Conservation (phyloP, 768 basidiomycete genomes). For the Kwoniella sp. region DNA sequence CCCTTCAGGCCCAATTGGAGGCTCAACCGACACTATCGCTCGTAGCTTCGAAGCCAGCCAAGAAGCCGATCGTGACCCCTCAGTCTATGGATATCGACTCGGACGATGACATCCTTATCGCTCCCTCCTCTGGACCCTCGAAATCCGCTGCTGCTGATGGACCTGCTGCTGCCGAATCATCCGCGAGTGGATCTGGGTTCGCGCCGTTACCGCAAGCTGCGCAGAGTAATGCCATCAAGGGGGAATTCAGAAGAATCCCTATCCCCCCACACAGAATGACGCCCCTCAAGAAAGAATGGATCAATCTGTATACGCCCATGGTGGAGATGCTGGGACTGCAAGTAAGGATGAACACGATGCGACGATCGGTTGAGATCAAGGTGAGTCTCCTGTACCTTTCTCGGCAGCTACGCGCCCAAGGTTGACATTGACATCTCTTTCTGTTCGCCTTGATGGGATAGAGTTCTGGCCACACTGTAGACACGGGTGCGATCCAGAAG, state of each 20-base stretch:
- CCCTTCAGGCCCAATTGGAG: slow-evolving; percentile 54
- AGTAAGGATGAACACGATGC: slow-evolving; percentile 93
- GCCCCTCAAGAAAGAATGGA: slow-evolving; percentile 93
- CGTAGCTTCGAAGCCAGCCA: slow-evolving; percentile 36
- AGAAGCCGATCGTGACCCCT: slow-evolving; percentile 22
- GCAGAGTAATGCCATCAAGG: slow-evolving; percentile 64
- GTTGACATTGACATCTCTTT: neutral
- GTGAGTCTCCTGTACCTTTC: slow-evolving; percentile 61
- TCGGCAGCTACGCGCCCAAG: neutral
- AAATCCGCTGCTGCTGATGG: slow-evolving; percentile 17
- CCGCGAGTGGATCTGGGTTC: slow-evolving; percentile 65
- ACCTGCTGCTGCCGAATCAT: slow-evolving; percentile 56
- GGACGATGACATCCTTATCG: slow-evolving; percentile 66
- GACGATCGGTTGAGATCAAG: slow-evolving; percentile 86
- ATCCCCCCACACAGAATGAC: slow-evolving; percentile 98
- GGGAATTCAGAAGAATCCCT: slow-evolving; percentile 82
- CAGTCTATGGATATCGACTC: slow-evolving; percentile 30
- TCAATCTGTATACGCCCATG: slow-evolving; percentile 89
- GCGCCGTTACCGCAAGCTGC: slow-evolving; percentile 68
- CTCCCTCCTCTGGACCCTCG: slow-evolving; percentile 58
- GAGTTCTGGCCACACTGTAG: slow-evolving; percentile 95
- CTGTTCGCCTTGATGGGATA: slow-evolving; percentile 22
- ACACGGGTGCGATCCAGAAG: slow-evolving; percentile 89
- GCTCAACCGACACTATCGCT: slow-evolving; percentile 49
- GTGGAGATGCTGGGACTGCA: slow-evolving; percentile 93